A percentile compares a stretch with the other conserved stretches of the same genome.
phyloP scores from a whole-genome alignment of 805 yeast genomes.

The Candida adriatica region DNA sequence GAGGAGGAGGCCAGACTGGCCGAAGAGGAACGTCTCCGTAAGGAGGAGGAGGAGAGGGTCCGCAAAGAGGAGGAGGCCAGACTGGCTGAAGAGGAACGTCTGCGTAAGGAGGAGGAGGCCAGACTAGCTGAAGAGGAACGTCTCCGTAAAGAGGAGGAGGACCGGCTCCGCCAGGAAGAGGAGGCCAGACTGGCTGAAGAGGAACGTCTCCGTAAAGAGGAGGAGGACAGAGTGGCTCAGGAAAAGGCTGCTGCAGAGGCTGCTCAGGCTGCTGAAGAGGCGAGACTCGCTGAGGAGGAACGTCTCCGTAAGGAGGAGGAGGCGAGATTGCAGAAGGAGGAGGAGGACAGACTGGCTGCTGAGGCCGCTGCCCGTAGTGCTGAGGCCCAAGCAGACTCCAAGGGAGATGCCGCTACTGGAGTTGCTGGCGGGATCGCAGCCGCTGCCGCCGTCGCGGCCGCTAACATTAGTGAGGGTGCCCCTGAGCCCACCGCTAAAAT shows the following conservation, averaged over 20 bases:
- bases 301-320: slow-evolving; percentile 1
- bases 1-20: slow-evolving; percentile 7
- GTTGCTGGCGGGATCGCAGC: slow-evolving; percentile 1
- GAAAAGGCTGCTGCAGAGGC: slow-evolving; percentile 8
- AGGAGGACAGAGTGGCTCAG: slow-evolving; percentile 11
- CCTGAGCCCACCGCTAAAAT: slow-evolving; percentile 1
- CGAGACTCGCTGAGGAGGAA: slow-evolving; percentile 6
- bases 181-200: slow-evolving; percentile 10
- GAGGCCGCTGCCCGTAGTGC: slow-evolving; percentile 1
- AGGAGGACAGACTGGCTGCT: slow-evolving; percentile 1
- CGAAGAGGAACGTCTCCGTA: slow-evolving; percentile 11
- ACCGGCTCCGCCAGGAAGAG: slow-evolving; percentile 9
- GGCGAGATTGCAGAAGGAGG: slow-evolving; percentile 2
- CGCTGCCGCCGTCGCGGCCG: not conserved
- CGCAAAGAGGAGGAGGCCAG: slow-evolving; percentile 8
- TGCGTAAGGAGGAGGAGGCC: slow-evolving; percentile 9
- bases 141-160: slow-evolving; percentile 8
- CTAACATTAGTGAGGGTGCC: slow-evolving; percentile 1
- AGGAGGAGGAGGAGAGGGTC: slow-evolving; percentile 5
- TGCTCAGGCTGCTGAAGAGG: too few relatives aligned
- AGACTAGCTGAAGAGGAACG: slow-evolving; percentile 10
- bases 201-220: slow-evolving; percentile 6
- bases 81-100: slow-evolving; percentile 15
- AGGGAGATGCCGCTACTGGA: too few relatives aligned
- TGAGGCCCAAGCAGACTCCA: too few relatives aligned